Evolutionary conservation across 345 rosid genomes (phyloP), one percentile per base, ranked within the genome.

Genomic region (Eucalyptus brandiana): DNA sequence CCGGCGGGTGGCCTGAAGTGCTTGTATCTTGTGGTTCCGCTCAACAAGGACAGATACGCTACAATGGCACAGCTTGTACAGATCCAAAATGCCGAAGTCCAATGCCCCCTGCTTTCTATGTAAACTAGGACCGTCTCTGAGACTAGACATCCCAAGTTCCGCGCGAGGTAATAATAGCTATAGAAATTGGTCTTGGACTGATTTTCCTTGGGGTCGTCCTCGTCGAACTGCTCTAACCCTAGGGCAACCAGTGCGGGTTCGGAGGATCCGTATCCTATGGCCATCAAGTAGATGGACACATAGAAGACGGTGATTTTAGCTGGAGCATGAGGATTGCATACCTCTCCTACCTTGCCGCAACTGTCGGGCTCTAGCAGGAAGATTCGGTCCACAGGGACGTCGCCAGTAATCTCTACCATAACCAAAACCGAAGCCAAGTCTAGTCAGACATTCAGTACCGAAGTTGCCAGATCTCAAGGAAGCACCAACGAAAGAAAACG

Each of bases 211-310:
- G 90, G 88, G 76, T 92, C 93, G 53, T 93, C 94, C 80, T 91
- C 91, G 7, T 93, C 93, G 45, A 93, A 92, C 53, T 93, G 94
- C 91, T 93, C 91, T n/a, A 92, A 92, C n/a, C 90, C 40, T 40
- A 86, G 58, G 48, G 40, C 62, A 19, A 87, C 88, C 26, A 86
- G n/a, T 8, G 80, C 76, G 3, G 90, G 90, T 28, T 89, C 40
- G 11, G 87, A 56, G 19, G 83, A 51, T n/a, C 88, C 53, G 9
- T 89, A 56, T 40, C 88, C 90, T 19, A 86, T 24, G 12, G 88
- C 90, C 12, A 89, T 40, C 34, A 89, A 47, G 54, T 89, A 89
- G 87, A 89, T 89, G 2, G 90, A 89, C 80, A 86, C 42, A 72
- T 86, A 86, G n/a, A 89, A 89, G 37, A 89, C 16, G 6, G 51